These are phyloP conservation scores for Patellaria atrata DNA, from an alignment of 495 filamentous ascomycete genomes.

Conservation along the genomic window DNA sequence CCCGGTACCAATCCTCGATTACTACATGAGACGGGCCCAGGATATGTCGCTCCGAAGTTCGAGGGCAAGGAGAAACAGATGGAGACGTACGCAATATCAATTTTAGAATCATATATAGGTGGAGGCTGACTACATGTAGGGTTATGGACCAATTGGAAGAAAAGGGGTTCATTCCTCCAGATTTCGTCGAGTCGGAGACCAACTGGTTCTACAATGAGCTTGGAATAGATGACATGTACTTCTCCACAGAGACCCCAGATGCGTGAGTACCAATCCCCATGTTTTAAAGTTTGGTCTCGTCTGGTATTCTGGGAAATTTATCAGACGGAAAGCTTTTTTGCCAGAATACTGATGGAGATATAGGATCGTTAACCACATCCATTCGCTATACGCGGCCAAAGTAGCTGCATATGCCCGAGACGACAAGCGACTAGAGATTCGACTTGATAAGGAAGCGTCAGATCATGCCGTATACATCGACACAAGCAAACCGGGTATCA, in stretches of 20 bases:
- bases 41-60: slow-evolving; percentile 85
- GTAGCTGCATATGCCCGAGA: slow-evolving; percentile 86
- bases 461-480: slow-evolving; percentile 99
- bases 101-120: no score
- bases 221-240: slow-evolving; percentile 98
- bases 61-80: slow-evolving; percentile 91
- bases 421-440: slow-evolving; percentile 86
- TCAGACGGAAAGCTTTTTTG: no score
- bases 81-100: slow-evolving; percentile 34
- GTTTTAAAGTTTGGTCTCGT: no score
- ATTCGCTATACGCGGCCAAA: slow-evolving; percentile 93
- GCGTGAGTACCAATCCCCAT: slow-evolving; percentile 27
- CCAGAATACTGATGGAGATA: neutral
- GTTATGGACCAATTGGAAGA: slow-evolving; percentile 63
- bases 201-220: slow-evolving; percentile 95
- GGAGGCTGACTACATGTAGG: slow-evolving; percentile 20
- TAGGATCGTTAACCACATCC: slow-evolving; percentile 75
- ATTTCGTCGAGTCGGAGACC: slow-evolving; percentile 72
- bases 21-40: slow-evolving; percentile 72
- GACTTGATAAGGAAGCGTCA: slow-evolving; percentile 81
- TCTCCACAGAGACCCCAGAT: slow-evolving; percentile 77
- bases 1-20: slow-evolving; percentile 43
- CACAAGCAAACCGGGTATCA: slow-evolving; percentile 78
- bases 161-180: slow-evolving; percentile 72
- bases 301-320: no score